These are phyloP conservation scores for Gossypium stocksii DNA, from an alignment of 345 rosid genomes.

Conservation along the genomic window DNA sequence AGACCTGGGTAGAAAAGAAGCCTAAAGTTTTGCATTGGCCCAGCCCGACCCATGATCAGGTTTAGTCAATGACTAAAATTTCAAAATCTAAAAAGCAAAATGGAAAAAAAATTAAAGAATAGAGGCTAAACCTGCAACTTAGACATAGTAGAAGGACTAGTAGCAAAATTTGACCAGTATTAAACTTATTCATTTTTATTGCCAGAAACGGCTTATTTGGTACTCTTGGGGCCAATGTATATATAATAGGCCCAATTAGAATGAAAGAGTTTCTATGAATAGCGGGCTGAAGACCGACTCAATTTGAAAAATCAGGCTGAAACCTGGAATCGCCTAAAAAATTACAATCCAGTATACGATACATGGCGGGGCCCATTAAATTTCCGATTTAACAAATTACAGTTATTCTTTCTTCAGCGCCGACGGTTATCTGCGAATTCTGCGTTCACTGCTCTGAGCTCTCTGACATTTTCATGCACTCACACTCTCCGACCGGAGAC, in stretches of 20 bases:
- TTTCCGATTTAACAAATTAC: background rate
- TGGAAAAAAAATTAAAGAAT: too few relatives aligned
- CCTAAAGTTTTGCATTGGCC: too few relatives aligned
- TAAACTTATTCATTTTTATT: too few relatives aligned
- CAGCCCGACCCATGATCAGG: too few relatives aligned
- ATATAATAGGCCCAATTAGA: background rate
- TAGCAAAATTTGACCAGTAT: too few relatives aligned
- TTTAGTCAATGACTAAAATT: too few relatives aligned
- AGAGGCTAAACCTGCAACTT: too few relatives aligned
- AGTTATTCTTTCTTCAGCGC: background rate
- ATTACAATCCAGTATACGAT: background rate
- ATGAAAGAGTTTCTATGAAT: background rate
- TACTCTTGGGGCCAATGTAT: background rate
- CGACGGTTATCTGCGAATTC: conserved; percentile 2
- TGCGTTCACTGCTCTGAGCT: background rate
- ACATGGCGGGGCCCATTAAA: background rate
- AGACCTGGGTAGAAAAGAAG: too few relatives aligned
- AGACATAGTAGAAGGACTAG: too few relatives aligned
- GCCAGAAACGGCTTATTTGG: too few relatives aligned
- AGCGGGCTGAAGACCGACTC: background rate
- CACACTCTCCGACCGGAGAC: background rate
- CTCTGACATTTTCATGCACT: background rate
- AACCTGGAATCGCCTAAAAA: background rate
- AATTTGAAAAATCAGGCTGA: background rate
- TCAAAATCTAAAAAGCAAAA: too few relatives aligned